Base-by-base conservation (phyloP, 2,329 filamentous ascomycete species). In the Exserohilum turcica region DNA sequence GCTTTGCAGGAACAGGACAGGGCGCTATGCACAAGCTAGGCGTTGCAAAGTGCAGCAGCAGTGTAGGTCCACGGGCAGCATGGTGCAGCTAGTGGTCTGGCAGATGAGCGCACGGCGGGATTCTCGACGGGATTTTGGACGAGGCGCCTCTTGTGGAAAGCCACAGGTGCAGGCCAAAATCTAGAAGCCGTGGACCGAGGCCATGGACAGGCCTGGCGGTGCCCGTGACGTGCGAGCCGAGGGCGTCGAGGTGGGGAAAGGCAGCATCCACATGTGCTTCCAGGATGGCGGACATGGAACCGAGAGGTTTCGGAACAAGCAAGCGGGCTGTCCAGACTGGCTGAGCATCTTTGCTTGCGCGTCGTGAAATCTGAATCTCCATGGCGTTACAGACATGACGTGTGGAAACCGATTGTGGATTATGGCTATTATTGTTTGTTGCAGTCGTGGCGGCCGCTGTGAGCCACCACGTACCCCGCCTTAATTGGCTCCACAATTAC, bases 401-500 rank as follows among this genome's bases (percentile, higher is more conserved):
- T 36, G 16, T 39, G 54, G 18, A 36, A 36, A 15, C 43, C 52
- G 56, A 49, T 43, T 50, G 42, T 56, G 48, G 35, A 45, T 57
- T 57, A 52, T 57, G 45, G 57, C 39, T 60, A 60, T 67, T 56
- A 65, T 59, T 65, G 43, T 37, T 37, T 52, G 55, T 55, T 44
- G 52, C 43, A 47, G 38, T 65, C 62, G 62, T 68, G 56, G 63
- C 58, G 64, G 42, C 37, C 54, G 54, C 54, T 44, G 52, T 43
- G 49, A 31, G 43, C 37, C 52, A 71, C 57, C 69, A 72, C 68
- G 69, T 73, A 69, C 56, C 33, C 28, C 6, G 29, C 36, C 46
- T 38, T 67, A 57, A 72, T 73, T 72, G 68, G 69, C 36, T 52
- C 49, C 40, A 42, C 50, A 43, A 28, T 38, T 39, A 43, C 39